Evolutionary conservation across 2,329 filamentous ascomycete genomes (phyloP).

Genomic region (Cladophialophora carrionii): DNA sequence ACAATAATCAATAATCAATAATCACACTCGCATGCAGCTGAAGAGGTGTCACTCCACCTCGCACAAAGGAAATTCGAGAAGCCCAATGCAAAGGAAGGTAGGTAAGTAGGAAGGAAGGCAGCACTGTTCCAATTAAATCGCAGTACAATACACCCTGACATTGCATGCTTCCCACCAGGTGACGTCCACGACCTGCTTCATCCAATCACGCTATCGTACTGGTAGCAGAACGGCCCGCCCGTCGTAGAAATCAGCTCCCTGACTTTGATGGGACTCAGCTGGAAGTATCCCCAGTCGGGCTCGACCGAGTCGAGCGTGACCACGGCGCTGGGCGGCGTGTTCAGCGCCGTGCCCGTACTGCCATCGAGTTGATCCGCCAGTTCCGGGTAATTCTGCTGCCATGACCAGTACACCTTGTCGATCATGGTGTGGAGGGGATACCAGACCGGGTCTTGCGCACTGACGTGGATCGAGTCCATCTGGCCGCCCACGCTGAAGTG

Average conservation of each 20-base stretch:
- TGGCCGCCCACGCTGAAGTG: conserved; percentile 39
- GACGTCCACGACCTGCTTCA: neutral
- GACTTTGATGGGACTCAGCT: conserved; percentile 30
- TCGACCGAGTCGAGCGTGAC: conserved; percentile 36
- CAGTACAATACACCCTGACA: no score
- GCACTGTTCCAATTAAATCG: neutral
- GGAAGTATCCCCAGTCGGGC: conserved; percentile 38
- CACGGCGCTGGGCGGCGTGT: conserved; percentile 34
- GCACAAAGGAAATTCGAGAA: conserved; percentile 7
- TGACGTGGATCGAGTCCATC: conserved; percentile 38
- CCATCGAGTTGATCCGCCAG: conserved; percentile 32
- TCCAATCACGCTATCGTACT: conserved; percentile 32
- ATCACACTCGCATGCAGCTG: neutral
- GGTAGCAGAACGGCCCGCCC: conserved; percentile 39
- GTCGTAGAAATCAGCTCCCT: conserved; percentile 37
- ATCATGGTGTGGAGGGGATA: conserved; percentile 39
- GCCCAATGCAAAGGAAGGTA: no score
- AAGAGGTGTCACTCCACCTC: neutral
- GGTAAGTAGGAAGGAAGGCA: no score
- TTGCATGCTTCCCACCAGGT: no score
- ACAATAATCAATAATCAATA: neutral
- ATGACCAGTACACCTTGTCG: conserved; percentile 37
- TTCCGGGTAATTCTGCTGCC: conserved; percentile 37
- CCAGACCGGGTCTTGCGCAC: conserved; percentile 38
- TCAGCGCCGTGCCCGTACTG: conserved; percentile 36